Percentiles rank a stretch among this genome's conserved stretches.
These are phyloP conservation scores for Cyclocybe cylindracea DNA, from an alignment of 768 basidiomycete genomes.

Conservation along the genomic window DNA sequence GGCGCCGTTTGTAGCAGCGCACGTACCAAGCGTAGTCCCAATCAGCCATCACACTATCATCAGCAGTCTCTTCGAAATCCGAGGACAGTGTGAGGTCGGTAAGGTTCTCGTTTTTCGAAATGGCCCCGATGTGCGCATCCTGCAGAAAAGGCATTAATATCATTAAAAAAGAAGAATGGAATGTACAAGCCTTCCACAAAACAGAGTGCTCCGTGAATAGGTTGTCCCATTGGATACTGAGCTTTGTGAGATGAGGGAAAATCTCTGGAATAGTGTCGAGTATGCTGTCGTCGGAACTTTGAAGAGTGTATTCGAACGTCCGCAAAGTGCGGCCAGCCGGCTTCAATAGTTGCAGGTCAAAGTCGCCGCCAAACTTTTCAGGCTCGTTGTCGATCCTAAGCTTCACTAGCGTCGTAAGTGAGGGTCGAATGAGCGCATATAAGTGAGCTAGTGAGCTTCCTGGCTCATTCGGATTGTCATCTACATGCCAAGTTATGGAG, in stretches of 20 bases:
- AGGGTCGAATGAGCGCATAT: slow-evolving; percentile 5
- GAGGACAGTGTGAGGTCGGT: slow-evolving; percentile 6
- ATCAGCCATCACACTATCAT: background rate
- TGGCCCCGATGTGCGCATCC: slow-evolving; percentile 2
- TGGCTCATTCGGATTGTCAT: background rate
- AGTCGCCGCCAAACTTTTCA: background rate
- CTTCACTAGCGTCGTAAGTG: slow-evolving; percentile 4
- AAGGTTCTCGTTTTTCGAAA: slow-evolving; percentile 6
- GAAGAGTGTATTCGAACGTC: slow-evolving; percentile 4
- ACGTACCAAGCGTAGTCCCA: slow-evolving; percentile 7
- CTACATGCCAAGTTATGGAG: slow-evolving; percentile 1
- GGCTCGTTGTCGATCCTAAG: background rate
- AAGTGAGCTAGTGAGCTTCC: background rate
- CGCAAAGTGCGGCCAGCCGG: slow-evolving; percentile 5
- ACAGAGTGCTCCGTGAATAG: background rate
- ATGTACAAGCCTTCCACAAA: slow-evolving; percentile 8
- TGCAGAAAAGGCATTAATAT: background rate
- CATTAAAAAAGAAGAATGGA: background rate
- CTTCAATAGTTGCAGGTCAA: slow-evolving; percentile 4
- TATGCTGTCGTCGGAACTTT: background rate
- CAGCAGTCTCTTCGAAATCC: slow-evolving; percentile 6
- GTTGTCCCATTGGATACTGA: slow-evolving; percentile 1
- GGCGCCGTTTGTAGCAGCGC: slow-evolving; percentile 7
- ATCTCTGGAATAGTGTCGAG: slow-evolving; percentile 4
- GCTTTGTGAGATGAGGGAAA: slow-evolving; percentile 3